Percentiles rank a stretch among this genome's conserved stretches.
phyloP scores from a whole-genome alignment of 1,284 basidiomycete species.

The Moesziomyces parantarcticus region DNA sequence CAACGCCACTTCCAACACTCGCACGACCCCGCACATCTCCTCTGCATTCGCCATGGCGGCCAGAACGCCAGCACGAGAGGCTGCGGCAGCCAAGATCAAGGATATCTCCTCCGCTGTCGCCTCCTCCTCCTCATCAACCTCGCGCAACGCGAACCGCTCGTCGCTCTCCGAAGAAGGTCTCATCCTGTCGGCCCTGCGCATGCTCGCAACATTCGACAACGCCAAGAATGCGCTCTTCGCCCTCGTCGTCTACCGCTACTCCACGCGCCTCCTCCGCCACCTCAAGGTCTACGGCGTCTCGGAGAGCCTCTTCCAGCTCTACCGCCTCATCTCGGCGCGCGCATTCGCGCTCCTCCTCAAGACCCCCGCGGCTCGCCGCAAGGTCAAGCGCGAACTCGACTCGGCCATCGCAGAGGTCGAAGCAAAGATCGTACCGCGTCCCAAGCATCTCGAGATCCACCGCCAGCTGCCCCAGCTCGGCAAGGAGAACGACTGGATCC shows the following conservation, averaged over 20 bases:
- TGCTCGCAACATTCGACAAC: slow-evolving; percentile 43
- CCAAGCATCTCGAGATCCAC: slow-evolving; percentile 43
- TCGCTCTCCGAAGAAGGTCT: slow-evolving; percentile 15
- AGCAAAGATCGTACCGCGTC: slow-evolving; percentile 56
- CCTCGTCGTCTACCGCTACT: slow-evolving; percentile 50
- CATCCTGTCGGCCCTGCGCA: slow-evolving; percentile 20
- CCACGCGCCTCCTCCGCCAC: slow-evolving; percentile 48
- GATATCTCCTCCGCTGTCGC: slow-evolving; percentile 9
- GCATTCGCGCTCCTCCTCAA: slow-evolving; percentile 54
- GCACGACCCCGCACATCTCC: neutral
- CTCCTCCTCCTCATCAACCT: slow-evolving; percentile 5
- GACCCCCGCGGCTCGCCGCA: slow-evolving; percentile 59
- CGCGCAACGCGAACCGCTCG: neutral
- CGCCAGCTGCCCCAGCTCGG: slow-evolving; percentile 55
- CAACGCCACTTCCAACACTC: no score
- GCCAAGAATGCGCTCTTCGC: slow-evolving; percentile 59
- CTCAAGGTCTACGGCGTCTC: slow-evolving; percentile 58
- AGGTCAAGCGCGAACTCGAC: slow-evolving; percentile 58
- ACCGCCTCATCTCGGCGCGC: slow-evolving; percentile 39
- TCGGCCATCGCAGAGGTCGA: slow-evolving; percentile 61
- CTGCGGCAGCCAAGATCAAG: slow-evolving; percentile 49
- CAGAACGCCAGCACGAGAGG: slow-evolving; percentile 69
- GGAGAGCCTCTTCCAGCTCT: slow-evolving; percentile 53
- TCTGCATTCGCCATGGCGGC: slow-evolving; percentile 19
- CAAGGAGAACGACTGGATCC: slow-evolving; percentile 56